Conservation (phyloP, 768 basidiomycete genomes). For the Amanita molliuscula region DNA sequence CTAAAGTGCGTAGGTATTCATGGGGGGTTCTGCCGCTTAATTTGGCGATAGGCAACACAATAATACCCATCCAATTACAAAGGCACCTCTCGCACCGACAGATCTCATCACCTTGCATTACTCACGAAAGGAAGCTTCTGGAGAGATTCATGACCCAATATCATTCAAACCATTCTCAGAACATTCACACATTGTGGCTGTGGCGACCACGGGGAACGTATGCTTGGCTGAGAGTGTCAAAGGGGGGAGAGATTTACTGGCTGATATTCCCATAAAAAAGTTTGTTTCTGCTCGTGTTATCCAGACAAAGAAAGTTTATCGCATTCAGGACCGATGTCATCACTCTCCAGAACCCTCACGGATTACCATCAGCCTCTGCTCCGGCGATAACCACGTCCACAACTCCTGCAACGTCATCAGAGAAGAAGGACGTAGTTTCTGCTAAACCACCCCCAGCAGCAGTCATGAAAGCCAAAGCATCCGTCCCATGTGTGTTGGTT, state of each 20-base stretch:
- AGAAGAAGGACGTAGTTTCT: conserved; percentile 18
- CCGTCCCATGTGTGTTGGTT: conserved; percentile 51
- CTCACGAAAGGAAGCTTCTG: conserved; percentile 70
- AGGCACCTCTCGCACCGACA: conserved; percentile 56
- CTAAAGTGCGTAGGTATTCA: conserved; percentile 53
- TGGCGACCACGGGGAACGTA: conserved; percentile 86
- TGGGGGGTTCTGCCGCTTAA: conserved; percentile 2
- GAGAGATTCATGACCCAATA: conserved; percentile 90
- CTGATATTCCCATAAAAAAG: conserved; percentile 81
- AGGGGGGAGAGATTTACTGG: conserved; percentile 78
- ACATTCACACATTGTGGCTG: conserved; percentile 90
- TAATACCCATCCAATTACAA: conserved; percentile 71
- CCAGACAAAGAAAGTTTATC: conserved; percentile 5
- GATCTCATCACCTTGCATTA: conserved; percentile 78
- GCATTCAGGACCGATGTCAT: conserved; percentile 71
- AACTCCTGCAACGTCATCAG: conserved; percentile 16
- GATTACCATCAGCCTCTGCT: conserved; percentile 49
- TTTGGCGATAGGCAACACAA: conserved; percentile 56
- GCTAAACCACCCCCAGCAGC: conserved; percentile 22
- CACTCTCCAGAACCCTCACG: conserved; percentile 89
- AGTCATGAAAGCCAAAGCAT: conserved; percentile 35
- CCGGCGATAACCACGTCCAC: conserved; percentile 18
- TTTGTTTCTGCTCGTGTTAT: conserved; percentile 19
- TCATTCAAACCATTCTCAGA: conserved; percentile 97
- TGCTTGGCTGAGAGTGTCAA: conserved; percentile 87